phyloP scores from a whole-genome alignment of 2,329 filamentous ascomycete genomes.

The Neofusicoccum cordaticola region DNA sequence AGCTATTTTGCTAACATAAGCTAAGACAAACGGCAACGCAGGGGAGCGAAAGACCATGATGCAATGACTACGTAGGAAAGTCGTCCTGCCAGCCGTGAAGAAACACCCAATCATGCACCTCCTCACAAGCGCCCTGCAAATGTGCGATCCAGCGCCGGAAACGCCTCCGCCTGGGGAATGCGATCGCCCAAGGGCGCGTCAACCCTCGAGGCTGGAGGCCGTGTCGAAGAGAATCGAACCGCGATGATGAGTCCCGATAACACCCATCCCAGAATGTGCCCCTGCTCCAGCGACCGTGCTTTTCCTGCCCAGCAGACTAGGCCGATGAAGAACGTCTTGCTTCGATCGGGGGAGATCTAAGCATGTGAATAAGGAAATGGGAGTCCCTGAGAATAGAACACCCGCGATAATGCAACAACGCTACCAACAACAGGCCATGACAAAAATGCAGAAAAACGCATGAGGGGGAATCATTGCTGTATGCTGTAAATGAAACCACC shows the following conservation, averaged over 20 bases:
- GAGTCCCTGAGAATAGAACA: conserved; percentile 16
- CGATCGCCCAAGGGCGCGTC: not conserved
- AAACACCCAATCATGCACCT: conserved; percentile 12
- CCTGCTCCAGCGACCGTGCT: conserved; percentile 13
- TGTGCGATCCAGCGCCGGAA: conserved; percentile 18
- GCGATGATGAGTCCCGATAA: conserved; percentile 9
- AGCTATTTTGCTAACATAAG: not conserved
- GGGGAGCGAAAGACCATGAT: conserved; percentile 14
- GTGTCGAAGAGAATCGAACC: conserved; percentile 4
- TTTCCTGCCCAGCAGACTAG: conserved; percentile 17
- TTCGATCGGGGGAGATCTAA: conserved; percentile 5
- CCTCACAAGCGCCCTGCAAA: conserved; percentile 9
- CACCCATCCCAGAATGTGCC: conserved; percentile 12
- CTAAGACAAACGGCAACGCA: not conserved
- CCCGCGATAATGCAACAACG: conserved; percentile 18
- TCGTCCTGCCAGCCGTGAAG: not conserved
- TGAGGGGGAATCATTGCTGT: conserved; percentile 45
- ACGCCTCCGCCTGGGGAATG: not conserved
- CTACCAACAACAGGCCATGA: conserved; percentile 14
- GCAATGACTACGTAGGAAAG: conserved; percentile 11
- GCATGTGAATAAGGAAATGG: conserved; percentile 1
- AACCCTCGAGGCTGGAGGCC: not conserved
- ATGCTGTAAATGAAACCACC: conserved; percentile 41
- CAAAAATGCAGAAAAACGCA: conserved; percentile 28
- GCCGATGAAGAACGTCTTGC: conserved; percentile 17